Conservation (phyloP, 768 basidiomycete genomes). For the Gautieria morchelliformis region DNA sequence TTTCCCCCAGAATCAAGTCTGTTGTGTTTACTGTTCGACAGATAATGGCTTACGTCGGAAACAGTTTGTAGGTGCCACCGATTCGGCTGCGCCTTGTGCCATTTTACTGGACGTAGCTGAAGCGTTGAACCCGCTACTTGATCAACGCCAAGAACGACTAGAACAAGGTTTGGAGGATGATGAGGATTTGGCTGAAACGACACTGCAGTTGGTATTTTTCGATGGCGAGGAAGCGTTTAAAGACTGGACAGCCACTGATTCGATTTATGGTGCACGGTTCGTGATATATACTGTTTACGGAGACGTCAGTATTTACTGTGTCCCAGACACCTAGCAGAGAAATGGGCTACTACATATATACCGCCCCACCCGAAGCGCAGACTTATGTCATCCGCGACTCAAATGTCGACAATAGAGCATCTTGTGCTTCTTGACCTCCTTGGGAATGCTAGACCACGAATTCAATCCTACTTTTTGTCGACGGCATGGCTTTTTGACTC, state of each 20-base stretch:
- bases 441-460: slow-evolving; percentile 63
- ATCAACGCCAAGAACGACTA: slow-evolving; percentile 45
- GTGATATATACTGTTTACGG: neutral
- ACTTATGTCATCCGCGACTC: slow-evolving; percentile 40
- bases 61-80: slow-evolving; percentile 97
- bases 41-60: slow-evolving; percentile 1
- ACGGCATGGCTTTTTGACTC: slow-evolving; percentile 92
- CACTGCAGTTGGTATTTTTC: slow-evolving; percentile 88
- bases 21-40: slow-evolving; percentile 11
- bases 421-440: slow-evolving; percentile 89
- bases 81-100: slow-evolving; percentile 92
- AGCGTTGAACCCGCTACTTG: slow-evolving; percentile 62
- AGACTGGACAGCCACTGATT: slow-evolving; percentile 82
- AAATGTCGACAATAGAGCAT: slow-evolving; percentile 77
- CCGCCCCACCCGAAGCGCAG: slow-evolving; percentile 51
- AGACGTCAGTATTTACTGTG: neutral
- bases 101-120: slow-evolving; percentile 91
- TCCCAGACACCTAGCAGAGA: slow-evolving; percentile 74
- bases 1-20: slow-evolving; percentile 67
- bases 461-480: slow-evolving; percentile 74
- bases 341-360: slow-evolving; percentile 68
- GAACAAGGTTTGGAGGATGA: slow-evolving; percentile 48
- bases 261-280: slow-evolving; percentile 90
- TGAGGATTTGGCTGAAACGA: slow-evolving; percentile 71
- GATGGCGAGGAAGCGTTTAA: slow-evolving; percentile 97